phyloP scores from a whole-genome alignment of 1,139 yeast genomes.

The Hemisphaericaspora xylanilytica region DNA sequence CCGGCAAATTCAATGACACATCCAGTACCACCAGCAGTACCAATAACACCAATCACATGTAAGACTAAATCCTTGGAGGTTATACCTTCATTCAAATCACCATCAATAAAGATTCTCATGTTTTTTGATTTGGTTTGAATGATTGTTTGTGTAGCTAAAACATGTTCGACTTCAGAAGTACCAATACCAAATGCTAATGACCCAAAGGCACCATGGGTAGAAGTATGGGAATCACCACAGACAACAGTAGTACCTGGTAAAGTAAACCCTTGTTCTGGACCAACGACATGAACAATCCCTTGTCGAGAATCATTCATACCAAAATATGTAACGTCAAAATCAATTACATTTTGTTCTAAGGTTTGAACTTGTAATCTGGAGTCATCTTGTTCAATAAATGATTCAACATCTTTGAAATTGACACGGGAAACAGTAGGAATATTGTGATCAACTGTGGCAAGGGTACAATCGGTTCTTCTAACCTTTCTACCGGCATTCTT shows the following conservation, averaged over 20 bases:
- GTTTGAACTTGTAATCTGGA: conserved; percentile 91
- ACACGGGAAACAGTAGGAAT: conserved; percentile 88
- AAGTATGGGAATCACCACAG: conserved; percentile 98
- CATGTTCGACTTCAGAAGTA: conserved; percentile 98
- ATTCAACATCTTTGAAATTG: conserved; percentile 65
- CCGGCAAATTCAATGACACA: conserved; percentile 96
- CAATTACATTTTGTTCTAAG: conserved; percentile 86
- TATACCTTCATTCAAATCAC: conserved; percentile 80
- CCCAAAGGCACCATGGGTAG: conserved; percentile 98
- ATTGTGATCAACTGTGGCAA: conserved; percentile 97
- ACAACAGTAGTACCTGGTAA: conserved; percentile 98
- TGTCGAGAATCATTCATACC: conserved; percentile 94
- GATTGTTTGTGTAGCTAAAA: conserved; percentile 92
- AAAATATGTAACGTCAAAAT: conserved; percentile 83
- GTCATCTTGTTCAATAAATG: conserved; percentile 89
- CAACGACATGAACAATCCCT: conserved; percentile 97
- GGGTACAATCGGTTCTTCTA: conserved; percentile 90
- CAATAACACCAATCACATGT: conserved; percentile 93
- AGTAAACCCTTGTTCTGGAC: conserved; percentile 98
- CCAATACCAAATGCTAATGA: conserved; percentile 98
- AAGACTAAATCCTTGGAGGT: conserved; percentile 93
- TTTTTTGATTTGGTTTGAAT: conserved; percentile 93
- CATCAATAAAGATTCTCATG: conserved; percentile 77
- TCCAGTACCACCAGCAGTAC: conserved; percentile 99
- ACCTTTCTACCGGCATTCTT: conserved; percentile 82